Conservation (phyloP, 1,284 basidiomycete species). For the Fomitiporia mediterranea region DNA sequence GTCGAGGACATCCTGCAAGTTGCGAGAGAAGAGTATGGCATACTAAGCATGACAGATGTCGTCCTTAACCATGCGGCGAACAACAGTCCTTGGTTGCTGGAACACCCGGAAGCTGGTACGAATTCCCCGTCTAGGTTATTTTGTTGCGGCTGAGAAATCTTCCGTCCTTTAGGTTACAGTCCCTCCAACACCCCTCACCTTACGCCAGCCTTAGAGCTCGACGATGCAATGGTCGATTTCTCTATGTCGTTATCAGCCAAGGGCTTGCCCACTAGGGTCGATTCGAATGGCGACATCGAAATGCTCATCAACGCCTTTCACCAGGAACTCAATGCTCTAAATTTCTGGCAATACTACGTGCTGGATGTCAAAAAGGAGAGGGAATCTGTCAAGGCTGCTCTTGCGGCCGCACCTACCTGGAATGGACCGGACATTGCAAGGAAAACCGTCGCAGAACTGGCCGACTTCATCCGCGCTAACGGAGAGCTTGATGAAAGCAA, state of each 20-base stretch:
- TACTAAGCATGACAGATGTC: slow-evolving; percentile 87
- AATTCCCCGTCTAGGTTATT: slow-evolving; percentile 13
- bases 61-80: slow-evolving; percentile 95
- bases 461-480: slow-evolving; percentile 51
- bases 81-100: slow-evolving; percentile 85
- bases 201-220: slow-evolving; percentile 82
- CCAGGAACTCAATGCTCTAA: slow-evolving; percentile 54
- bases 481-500: slow-evolving; percentile 55
- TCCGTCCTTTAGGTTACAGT: slow-evolving; percentile 63
- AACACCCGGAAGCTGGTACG: slow-evolving; percentile 91
- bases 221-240: slow-evolving; percentile 78
- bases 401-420: slow-evolving; percentile 50
- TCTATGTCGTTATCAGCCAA: slow-evolving; percentile 59
- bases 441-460: slow-evolving; percentile 66
- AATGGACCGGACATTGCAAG: slow-evolving; percentile 48
- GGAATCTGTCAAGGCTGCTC: slow-evolving; percentile 46
- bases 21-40: slow-evolving; percentile 80
- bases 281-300: slow-evolving; percentile 64
- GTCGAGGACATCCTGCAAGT: slow-evolving; percentile 57
- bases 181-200: slow-evolving; percentile 87
- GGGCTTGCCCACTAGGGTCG: slow-evolving; percentile 70
- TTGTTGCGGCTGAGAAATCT: slow-evolving; percentile 19
- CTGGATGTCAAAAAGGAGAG: slow-evolving; percentile 66
- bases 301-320: slow-evolving; percentile 61
- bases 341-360: slow-evolving; percentile 92